Conservation (phyloP, 148 eudicot genomes). For the Rhododendron simsii region DNA sequence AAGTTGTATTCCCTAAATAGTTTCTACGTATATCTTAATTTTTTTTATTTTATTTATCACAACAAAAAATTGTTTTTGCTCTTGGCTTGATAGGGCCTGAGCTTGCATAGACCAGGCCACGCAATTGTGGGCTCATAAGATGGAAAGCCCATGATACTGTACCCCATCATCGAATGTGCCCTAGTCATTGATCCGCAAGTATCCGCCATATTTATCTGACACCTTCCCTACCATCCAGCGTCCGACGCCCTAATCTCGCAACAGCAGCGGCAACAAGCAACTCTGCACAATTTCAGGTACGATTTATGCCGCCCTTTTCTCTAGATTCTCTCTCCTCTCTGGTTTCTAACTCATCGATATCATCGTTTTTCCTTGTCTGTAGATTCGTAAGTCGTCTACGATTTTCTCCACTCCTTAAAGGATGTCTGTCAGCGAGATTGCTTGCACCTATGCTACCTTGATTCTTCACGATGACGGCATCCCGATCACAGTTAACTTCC, state of each 20-base stretch:
- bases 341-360: neutral
- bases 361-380: neutral
- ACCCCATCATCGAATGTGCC: neutral
- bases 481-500: constrained; percentile 42
- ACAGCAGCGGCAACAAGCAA: neutral
- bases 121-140: neutral
- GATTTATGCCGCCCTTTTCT: neutral
- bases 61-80: neutral
- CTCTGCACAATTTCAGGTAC: neutral
- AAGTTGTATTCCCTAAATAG: neutral
- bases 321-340: neutral
- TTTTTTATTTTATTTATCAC: neutral
- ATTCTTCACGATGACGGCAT: constrained; percentile 75
- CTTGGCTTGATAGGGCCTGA: neutral
- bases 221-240: neutral
- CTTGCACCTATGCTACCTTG: constrained; percentile 64
- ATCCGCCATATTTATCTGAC: neutral
- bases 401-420: neutral
- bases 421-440: constrained; percentile 49
- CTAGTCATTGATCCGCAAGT: neutral
- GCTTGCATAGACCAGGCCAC: neutral
- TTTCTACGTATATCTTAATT: too few relatives aligned
- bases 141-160: neutral
- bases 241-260: constrained; percentile 10
- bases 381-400: neutral